Percentiles rank a stretch among this genome's conserved stretches.
Conservation (phyloP, 495 filamentous ascomycete species). For the Tuber indicum region DNA sequence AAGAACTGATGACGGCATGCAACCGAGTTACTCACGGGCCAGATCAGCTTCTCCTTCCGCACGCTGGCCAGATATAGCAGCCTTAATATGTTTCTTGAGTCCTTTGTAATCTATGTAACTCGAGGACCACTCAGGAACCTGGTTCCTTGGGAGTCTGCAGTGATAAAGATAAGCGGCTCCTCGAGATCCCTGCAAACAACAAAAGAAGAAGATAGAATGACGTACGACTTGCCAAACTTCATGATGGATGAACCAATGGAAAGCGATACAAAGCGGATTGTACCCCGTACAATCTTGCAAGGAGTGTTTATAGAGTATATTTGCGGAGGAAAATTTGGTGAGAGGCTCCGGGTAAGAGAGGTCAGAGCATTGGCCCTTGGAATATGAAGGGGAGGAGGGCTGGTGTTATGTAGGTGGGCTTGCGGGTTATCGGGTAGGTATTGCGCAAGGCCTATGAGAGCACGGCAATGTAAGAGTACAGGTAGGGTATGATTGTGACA, state of each 20-base stretch:
- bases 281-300: background rate
- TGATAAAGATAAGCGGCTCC: constrained; percentile 15
- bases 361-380: constrained; percentile 3
- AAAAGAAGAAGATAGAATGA: constrained; percentile 9
- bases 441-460: background rate
- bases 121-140: constrained; percentile 91
- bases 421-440: background rate
- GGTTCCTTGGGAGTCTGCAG: constrained; percentile 73
- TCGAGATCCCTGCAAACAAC: constrained; percentile 19
- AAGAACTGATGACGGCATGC: constrained; percentile 13
- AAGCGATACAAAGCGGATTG: background rate
- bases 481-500: background rate
- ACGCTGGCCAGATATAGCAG: constrained; percentile 49
- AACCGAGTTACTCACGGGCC: constrained; percentile 51
- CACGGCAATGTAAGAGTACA: background rate
- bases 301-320: background rate
- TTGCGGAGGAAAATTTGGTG: background rate
- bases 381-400: background rate
- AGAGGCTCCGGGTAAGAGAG: background rate
- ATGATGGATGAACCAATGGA: constrained; percentile 16
- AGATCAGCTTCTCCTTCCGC: constrained; percentile 70
- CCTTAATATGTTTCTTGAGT: constrained; percentile 89
- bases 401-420: background rate
- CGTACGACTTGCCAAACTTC: constrained; percentile 37
- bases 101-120: constrained; percentile 95